Conservation (phyloP, 352 stramenopile species). For the Thraustochytrium striatum region DNA sequence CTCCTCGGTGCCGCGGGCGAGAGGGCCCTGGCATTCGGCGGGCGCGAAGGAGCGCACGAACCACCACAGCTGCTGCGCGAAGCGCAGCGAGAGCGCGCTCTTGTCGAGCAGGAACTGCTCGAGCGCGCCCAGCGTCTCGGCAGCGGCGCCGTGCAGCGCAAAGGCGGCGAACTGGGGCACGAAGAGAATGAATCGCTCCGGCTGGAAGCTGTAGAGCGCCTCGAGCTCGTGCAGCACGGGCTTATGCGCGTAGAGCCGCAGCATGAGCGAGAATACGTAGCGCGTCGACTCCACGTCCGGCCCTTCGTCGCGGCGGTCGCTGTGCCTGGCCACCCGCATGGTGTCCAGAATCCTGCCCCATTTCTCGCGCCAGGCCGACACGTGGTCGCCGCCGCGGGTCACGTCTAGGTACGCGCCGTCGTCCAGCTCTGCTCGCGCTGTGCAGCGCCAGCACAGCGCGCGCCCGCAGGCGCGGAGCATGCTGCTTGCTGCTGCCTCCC, state of each 20-base stretch:
- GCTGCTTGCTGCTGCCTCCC: too few species aligned
- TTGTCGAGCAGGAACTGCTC: conserved; percentile 33
- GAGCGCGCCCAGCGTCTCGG: background rate
- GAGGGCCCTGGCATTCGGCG: background rate
- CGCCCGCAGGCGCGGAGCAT: too few species aligned
- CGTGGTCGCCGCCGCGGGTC: too few species aligned
- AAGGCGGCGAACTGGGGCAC: conserved; percentile 38
- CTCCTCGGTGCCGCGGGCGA: background rate
- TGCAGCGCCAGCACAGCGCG: too few species aligned
- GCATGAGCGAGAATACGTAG: conserved; percentile 41
- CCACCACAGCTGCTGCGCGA: conserved; percentile 26
- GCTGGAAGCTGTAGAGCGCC: conserved; percentile 34
- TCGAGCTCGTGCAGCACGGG: conserved; percentile 33
- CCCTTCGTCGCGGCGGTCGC: too few species aligned
- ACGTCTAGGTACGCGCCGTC: too few species aligned
- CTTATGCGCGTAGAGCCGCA: conserved; percentile 28
- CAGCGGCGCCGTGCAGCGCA: conserved; percentile 22
- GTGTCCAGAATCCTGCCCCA: conserved; percentile 31
- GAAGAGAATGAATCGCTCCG: conserved; percentile 42
- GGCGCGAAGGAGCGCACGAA: conserved; percentile 26
- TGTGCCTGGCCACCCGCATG: background rate
- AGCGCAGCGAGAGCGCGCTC: conserved; percentile 8
- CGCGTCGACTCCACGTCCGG: conserved; percentile 12
- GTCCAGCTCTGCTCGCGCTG: too few species aligned
- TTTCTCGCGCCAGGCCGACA: background rate